Evolutionary conservation across 2,329 filamentous ascomycete species (phyloP).

Genomic region (Ceratocystis eucalypticola): DNA sequence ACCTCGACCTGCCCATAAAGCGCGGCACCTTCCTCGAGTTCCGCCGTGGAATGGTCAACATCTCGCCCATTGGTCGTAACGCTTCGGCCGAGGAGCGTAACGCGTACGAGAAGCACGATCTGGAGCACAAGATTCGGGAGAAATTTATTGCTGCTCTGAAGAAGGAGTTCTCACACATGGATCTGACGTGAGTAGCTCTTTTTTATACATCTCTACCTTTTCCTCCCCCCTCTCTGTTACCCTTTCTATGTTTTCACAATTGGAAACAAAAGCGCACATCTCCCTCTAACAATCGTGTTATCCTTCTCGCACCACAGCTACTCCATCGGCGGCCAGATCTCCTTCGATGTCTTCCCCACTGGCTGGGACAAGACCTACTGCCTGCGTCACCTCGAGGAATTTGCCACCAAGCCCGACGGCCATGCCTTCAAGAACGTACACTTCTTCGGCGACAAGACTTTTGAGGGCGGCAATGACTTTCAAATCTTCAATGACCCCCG

Average conservation of each 20-base stretch:
- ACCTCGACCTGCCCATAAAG: constrained; percentile 74
- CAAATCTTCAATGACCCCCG: constrained; percentile 79
- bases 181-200: constrained; percentile 55
- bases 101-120: constrained; percentile 72
- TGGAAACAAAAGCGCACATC: not conserved
- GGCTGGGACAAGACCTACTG: constrained; percentile 99
- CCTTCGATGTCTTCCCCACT: constrained; percentile 90
- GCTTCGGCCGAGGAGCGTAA: constrained; percentile 66
- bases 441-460: constrained; percentile 97
- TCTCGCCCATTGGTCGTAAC: constrained; percentile 74
- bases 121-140: constrained; percentile 59
- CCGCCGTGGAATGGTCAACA: constrained; percentile 83
- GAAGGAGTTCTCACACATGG: constrained; percentile 69
- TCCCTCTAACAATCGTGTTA: not conserved
- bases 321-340: constrained; percentile 94
- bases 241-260: not conserved
- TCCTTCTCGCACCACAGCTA: constrained; percentile 39
- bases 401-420: constrained; percentile 55
- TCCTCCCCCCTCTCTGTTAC: constrained; percentile 11
- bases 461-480: constrained; percentile 82
- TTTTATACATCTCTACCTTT: constrained; percentile 6
- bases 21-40: constrained; percentile 77
- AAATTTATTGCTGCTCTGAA: constrained; percentile 64
- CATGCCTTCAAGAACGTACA: constrained; percentile 77
- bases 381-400: constrained; percentile 70